Evolutionary conservation across 352 stramenopile genomes (phyloP), one percentile per base, ranked within the genome.

Genomic region (Globisporangium sylvaticum): DNA sequence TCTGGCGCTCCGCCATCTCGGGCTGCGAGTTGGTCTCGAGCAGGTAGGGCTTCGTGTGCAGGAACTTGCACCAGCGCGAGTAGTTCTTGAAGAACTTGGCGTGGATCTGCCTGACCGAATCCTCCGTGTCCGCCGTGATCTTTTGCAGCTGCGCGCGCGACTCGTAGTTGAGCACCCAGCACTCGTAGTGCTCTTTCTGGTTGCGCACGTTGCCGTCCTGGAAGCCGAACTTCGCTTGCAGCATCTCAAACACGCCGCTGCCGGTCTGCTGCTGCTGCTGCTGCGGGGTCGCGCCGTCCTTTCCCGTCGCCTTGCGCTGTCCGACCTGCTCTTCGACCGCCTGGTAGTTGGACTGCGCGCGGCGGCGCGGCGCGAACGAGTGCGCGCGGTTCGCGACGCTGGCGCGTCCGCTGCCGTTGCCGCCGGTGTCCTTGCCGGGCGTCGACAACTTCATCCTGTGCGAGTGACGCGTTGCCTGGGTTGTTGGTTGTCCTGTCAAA

Each of bases 11-110:
- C 0, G 77, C 80, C 8, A 69, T 66, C 7, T 70, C 76, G 0
- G 57, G 42, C 0, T 71, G 56, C 22, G 69, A 48, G 24, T 73
- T 66, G 15, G 59, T 69, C 18, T 87, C 80, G 29, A 87, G 71
- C 67, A 97, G 91, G 53, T 91, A 80, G 10, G 97, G 97, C 57
- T 84, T 74, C 4, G 94, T 90, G 32, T 85, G 84, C 60, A 99
- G 79, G 65, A 96, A 96, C 56, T 86, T 68, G 76, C 97, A 99
- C 97, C 97, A 99, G 70, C 96, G 96, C 68, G 67, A 65, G 72
- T 98, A 97, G 75, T 98, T 98, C 18, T 80, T 80, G 74, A 97
- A 96, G 31, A 99, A 96, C 73, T 98, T 98, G 56, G 84, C 80
- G 75, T 99, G 97, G 58, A 99, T 84, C 39, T 74, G 80, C 52